A percentile compares a stretch with the other conserved stretches of the same genome.
Evolutionary conservation across 106 monocot species (phyloP).

Genomic region (Dactylorhiza incarnata): DNA sequence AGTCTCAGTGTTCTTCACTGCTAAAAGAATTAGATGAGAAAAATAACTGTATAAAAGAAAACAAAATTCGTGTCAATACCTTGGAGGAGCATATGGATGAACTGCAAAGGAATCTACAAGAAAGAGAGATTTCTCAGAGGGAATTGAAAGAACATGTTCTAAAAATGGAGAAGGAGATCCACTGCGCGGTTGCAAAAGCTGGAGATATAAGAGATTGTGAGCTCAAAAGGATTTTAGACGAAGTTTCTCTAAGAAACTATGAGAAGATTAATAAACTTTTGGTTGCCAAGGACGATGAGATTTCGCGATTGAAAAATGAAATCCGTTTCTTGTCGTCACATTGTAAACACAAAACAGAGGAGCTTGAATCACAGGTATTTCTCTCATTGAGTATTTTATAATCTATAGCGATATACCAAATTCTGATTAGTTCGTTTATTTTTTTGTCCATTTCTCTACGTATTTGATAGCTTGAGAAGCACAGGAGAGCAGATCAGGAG

Average conservation of each 20-base stretch:
- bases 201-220: conserved; percentile 46
- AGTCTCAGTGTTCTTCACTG: conserved; percentile 53
- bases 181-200: conserved; percentile 47
- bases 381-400: not conserved
- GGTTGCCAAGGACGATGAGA: conserved; percentile 67
- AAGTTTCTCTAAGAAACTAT: conserved; percentile 63
- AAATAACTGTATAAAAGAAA: conserved; percentile 47
- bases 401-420: not conserved
- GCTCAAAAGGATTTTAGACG: conserved; percentile 47
- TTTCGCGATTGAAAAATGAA: conserved; percentile 72
- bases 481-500: conserved; percentile 72
- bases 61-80: conserved; percentile 54
- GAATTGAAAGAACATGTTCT: conserved; percentile 74
- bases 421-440: not conserved
- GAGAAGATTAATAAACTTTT: conserved; percentile 59
- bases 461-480: conserved; percentile 61
- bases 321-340: conserved; percentile 73
- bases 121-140: conserved; percentile 65
- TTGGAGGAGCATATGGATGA: conserved; percentile 60
- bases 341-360: conserved; percentile 80
- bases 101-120: conserved; percentile 72
- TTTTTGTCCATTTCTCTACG: not conserved
- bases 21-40: conserved; percentile 78
- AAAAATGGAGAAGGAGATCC: conserved; percentile 71
- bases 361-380: conserved; percentile 69